Conservation (phyloP, 2,329 filamentous ascomycete species). For the Fusarium agapanthi region DNA sequence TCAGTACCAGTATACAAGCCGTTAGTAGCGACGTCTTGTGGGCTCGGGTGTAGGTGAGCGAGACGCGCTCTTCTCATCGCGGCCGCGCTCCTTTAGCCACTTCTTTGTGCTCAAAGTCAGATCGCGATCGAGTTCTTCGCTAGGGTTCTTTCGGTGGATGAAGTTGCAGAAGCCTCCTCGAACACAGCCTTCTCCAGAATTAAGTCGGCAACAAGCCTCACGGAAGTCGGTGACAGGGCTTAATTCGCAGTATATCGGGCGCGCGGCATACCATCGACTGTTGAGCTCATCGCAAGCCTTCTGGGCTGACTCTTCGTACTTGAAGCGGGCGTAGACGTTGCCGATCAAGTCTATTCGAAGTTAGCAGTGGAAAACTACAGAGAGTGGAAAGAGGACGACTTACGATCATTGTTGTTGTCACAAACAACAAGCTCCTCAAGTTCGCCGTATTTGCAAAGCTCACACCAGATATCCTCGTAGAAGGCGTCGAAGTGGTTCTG, state of each 20-base stretch:
- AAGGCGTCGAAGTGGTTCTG: constrained; percentile 99
- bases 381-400: constrained; percentile 49
- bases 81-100: constrained; percentile 86
- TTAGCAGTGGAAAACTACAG: constrained; percentile 33
- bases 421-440: constrained; percentile 98
- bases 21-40: constrained; percentile 73
- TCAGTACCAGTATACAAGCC: constrained; percentile 1
- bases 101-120: constrained; percentile 92
- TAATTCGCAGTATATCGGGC: constrained; percentile 98
- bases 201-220: constrained; percentile 95
- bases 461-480: constrained; percentile 99
- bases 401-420: constrained; percentile 99
- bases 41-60: constrained; percentile 90
- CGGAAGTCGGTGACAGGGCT: constrained; percentile 97
- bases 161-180: constrained; percentile 99
- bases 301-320: constrained; percentile 97
- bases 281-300: constrained; percentile 94
- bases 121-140: constrained; percentile 86
- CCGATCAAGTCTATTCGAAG: constrained; percentile 80
- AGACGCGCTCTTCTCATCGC: constrained; percentile 82
- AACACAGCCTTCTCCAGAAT: constrained; percentile 94
- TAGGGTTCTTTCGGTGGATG: constrained; percentile 96
- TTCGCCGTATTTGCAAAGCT: constrained; percentile 99
- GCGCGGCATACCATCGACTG: constrained; percentile 93
- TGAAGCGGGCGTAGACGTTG: constrained; percentile 99